These are phyloP conservation scores for Candida frijolesensis DNA, from an alignment of 1,139 yeast genomes.

Conservation along the genomic window DNA sequence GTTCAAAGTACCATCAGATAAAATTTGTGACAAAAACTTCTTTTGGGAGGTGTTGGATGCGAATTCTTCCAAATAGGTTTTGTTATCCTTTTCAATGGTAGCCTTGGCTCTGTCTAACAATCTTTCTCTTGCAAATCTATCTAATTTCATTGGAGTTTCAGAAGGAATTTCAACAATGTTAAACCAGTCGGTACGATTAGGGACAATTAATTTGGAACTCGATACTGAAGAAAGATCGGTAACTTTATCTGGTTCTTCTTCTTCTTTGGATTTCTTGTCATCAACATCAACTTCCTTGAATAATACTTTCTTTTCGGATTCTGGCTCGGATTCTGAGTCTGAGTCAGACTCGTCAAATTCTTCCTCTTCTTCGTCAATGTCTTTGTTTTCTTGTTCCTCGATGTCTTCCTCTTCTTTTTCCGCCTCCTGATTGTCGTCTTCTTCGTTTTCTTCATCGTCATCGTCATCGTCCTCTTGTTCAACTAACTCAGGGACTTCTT, in stretches of 20 bases:
- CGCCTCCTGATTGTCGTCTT: constrained; percentile 25
- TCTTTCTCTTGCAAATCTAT: constrained; percentile 53
- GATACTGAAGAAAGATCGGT: constrained; percentile 57
- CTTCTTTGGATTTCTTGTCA: constrained; percentile 14
- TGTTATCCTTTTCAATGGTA: constrained; percentile 71
- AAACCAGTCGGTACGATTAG: constrained; percentile 79
- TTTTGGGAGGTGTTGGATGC: constrained; percentile 81
- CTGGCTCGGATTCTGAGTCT: constrained; percentile 6
- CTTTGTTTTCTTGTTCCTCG: constrained; percentile 20
- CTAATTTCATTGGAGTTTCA: constrained; percentile 44
- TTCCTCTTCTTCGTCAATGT: constrained; percentile 20
- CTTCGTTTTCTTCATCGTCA: constrained; percentile 27
- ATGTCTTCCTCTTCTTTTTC: constrained; percentile 22
- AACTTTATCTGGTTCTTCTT: constrained; percentile 40
- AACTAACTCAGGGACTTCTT: constrained; percentile 29
- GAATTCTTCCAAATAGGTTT: constrained; percentile 72
- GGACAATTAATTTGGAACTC: constrained; percentile 58
- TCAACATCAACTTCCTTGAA: constrained; percentile 22
- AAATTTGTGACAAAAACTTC: constrained; percentile 85
- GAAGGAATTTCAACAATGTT: constrained; percentile 40
- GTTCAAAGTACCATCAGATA: constrained; percentile 89
- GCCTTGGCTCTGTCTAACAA: constrained; percentile 68
- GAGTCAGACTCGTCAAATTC: constrained; percentile 14
- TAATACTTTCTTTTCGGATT: constrained; percentile 19
- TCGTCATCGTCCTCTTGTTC: constrained; percentile 31